Evolutionary conservation across 2,329 filamentous ascomycete species (phyloP), one percentile per base, ranked within the genome.

Genomic region (Colletotrichum viniferum): DNA sequence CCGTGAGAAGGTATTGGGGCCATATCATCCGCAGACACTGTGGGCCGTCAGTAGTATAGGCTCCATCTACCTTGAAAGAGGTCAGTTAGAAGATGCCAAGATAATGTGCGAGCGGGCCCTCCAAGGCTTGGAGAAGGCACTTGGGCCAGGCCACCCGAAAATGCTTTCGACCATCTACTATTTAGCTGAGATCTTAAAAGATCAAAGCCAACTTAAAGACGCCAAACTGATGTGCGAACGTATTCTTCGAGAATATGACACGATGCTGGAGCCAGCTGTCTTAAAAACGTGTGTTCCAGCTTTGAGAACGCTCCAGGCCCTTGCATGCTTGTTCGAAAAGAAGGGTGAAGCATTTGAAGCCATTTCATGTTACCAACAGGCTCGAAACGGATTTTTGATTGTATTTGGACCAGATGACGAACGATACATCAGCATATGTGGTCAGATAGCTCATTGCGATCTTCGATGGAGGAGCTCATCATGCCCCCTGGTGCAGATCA

Each of bases 1-100:
- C 61, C 77, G 74, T 14, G 74, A 82, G 69, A 76, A 77, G 66
- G 66, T 48, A n/a, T 36, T 72, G 1, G 78, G 78, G n/a, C 74
- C 73, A 62, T 74, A 78, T 6, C 12, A 34, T 4, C 21, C 43
- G 43, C 2, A 12, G 1, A 48, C 43, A 21, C 10, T 48, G 3
- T 21, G 1, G n/a, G 3, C n/a, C 1, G n/a, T 21, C 10, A 1
- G 6, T 0, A 7, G 9, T 13, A 12, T 48, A 2, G 18, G 38
- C 38, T 43, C 9, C 1, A 1, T 43, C 16, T n/a, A n/a, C 38
- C 5, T 2, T 43, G 5, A n/a, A 10, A 12, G 18, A n/a, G 38
- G 38, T 3, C 43, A 7, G 5, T 4, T 48, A 3, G 5, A 48
- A 3, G 43, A 48, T 21, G 43, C 43, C 43, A 7, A 48, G n/a